These are phyloP conservation scores for Acanthamoeba triangularis DNA, from an alignment of 208 protist species.

Conservation along the genomic window DNA sequence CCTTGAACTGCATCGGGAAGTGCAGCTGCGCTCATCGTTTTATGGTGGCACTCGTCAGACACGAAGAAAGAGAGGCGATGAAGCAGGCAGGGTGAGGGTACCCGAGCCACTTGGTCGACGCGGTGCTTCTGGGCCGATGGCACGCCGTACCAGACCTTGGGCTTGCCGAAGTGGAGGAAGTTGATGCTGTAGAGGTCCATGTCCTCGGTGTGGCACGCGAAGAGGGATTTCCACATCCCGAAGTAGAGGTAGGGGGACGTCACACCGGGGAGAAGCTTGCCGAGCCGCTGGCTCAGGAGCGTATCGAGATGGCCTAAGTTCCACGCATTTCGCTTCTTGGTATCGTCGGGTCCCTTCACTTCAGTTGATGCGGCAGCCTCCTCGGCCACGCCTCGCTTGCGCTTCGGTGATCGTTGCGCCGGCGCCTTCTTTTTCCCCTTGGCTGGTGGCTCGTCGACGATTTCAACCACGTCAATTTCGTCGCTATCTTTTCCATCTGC, in stretches of 20 bases:
- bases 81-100: not conserved
- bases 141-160: constrained; percentile 84
- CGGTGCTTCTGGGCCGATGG: constrained; percentile 9
- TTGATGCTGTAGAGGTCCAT: constrained; percentile 83
- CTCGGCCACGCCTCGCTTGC: not conserved
- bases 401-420: not conserved
- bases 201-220: constrained; percentile 85
- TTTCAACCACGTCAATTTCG: not conserved
- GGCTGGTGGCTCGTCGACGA: not conserved
- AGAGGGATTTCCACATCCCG: constrained; percentile 81
- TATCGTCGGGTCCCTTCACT: not conserved
- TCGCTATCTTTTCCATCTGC: not conserved
- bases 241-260: constrained; percentile 83
- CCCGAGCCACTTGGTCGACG: constrained; percentile 67
- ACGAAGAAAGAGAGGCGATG: not conserved
- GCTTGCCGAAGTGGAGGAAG: constrained; percentile 79
- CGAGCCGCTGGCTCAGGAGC: constrained; percentile 47
- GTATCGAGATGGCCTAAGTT: constrained; percentile 73
- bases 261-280: constrained; percentile 78
- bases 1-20: constrained; percentile 74
- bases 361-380: not conserved
- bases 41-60: not conserved
- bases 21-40: not conserved
- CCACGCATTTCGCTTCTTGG: constrained; percentile 32
- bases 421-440: not conserved